These are phyloP conservation scores for Phytophthora agathidicida DNA, from an alignment of 352 stramenopile species.

Conservation along the genomic window DNA sequence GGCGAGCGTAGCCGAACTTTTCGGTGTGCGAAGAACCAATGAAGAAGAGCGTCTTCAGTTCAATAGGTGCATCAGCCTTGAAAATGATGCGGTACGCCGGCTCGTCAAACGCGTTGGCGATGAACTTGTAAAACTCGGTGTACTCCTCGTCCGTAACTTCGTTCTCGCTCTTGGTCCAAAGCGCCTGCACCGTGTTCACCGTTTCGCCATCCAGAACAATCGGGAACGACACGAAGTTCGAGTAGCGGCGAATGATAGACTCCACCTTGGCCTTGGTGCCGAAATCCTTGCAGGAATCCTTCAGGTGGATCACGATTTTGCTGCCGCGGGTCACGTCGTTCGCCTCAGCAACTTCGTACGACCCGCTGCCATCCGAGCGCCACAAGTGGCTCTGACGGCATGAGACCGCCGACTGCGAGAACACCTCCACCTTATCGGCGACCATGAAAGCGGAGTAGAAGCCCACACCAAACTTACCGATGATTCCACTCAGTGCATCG, in stretches of 20 bases:
- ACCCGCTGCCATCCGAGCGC: conserved; percentile 84
- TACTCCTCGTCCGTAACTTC: conserved; percentile 97
- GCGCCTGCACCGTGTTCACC: conserved; percentile 98
- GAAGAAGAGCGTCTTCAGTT: conserved; percentile 98
- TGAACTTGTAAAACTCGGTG: conserved; percentile 98
- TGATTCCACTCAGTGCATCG: conserved; percentile 92
- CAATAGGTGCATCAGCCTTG: conserved; percentile 97
- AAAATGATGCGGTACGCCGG: conserved; percentile 97
- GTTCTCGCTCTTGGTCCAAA: conserved; percentile 97
- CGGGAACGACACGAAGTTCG: conserved; percentile 99
- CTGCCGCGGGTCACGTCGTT: conserved; percentile 88
- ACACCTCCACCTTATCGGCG: conserved; percentile 95
- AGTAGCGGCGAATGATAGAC: conserved; percentile 99
- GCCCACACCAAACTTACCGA: conserved; percentile 99
- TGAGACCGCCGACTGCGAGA: conserved; percentile 75
- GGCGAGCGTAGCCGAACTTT: conserved; percentile 95
- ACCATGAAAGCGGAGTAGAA: conserved; percentile 99
- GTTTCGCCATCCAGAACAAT: conserved; percentile 97
- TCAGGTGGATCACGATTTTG: conserved; percentile 98
- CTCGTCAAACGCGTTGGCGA: conserved; percentile 95
- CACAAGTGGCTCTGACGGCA: conserved; percentile 65
- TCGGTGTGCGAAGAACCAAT: conserved; percentile 97
- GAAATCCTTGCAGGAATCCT: conserved; percentile 97
- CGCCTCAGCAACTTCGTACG: conserved; percentile 77
- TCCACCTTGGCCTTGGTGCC: conserved; percentile 92